Conservation (phyloP, 2,329 filamentous ascomycete species). For the Chaetomium sp. region DNA sequence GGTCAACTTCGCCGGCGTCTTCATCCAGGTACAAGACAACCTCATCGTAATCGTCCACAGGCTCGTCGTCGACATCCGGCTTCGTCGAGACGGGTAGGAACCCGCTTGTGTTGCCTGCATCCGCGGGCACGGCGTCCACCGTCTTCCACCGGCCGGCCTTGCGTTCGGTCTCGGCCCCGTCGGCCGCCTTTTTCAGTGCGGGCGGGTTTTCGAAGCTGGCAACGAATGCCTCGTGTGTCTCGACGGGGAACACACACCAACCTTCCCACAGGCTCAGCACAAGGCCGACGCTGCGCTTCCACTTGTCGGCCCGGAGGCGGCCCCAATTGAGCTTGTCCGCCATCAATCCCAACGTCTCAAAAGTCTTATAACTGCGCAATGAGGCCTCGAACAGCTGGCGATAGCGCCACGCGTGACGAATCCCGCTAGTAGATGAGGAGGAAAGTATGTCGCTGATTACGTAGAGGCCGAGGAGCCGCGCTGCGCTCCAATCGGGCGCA, state of each 20-base stretch:
- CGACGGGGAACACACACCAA: slow-evolving; percentile 66
- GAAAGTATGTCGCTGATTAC: slow-evolving; percentile 71
- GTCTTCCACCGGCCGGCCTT: slow-evolving; percentile 43
- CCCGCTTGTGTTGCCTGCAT: slow-evolving; percentile 4
- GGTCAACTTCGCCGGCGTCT: slow-evolving; percentile 19
- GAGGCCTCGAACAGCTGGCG: slow-evolving; percentile 71
- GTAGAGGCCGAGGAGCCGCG: slow-evolving; percentile 76
- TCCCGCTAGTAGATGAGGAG: slow-evolving; percentile 66
- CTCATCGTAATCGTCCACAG: slow-evolving; percentile 13
- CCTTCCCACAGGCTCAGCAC: slow-evolving; percentile 66
- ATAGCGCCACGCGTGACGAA: slow-evolving; percentile 82
- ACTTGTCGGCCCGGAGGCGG: slow-evolving; percentile 73
- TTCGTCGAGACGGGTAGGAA: slow-evolving; percentile 23
- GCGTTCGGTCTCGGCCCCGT: slow-evolving; percentile 32
- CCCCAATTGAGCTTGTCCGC: slow-evolving; percentile 72
- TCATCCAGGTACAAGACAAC: slow-evolving; percentile 18
- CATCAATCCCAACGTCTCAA: slow-evolving; percentile 68
- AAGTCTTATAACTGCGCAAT: slow-evolving; percentile 61
- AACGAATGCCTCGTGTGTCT: slow-evolving; percentile 65
- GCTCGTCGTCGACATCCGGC: slow-evolving; percentile 5
- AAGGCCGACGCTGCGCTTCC: slow-evolving; percentile 67
- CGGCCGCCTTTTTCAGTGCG: slow-evolving; percentile 29
- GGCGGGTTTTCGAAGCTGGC: slow-evolving; percentile 67
- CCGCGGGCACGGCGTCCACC: slow-evolving; percentile 34
- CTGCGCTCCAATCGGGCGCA: slow-evolving; percentile 57